Evolutionary conservation across 176 grass and related monocot species (phyloP), one percentile per base, ranked within the genome.

Genomic region (Raddia distichophylla): DNA sequence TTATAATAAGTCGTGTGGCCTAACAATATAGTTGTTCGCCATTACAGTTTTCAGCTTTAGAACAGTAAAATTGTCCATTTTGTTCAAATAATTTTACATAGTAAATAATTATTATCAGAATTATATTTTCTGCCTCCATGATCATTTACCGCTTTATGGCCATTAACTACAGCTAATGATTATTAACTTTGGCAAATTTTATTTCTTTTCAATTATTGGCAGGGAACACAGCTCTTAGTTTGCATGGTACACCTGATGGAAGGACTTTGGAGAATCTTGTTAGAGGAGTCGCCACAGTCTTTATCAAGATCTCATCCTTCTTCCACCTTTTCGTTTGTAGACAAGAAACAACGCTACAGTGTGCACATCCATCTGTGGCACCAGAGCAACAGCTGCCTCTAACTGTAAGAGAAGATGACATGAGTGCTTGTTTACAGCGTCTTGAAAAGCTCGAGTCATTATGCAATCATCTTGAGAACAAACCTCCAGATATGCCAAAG

Each of bases 401-500:
- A 78, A 22, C 40, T 54, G 53, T 32, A 14, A 67, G 20, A 52
- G 86, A 93, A 80, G 77, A 89, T 50, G 48, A 85, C 43, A 86
- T 88, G 10, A 48, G 61, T 63, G 74, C 81, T 57, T 93, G 82
- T 73, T 84, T 91, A 64, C 74, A 93, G 40, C 88, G 94, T 7
- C 78, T 97, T 62, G 80, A 90, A 49, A 89, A 83, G 66, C 89
- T 97, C 1, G 94, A 97, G 60, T 80, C 69, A 44, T 9, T 89
- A 52, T 89, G 84, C 77, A 71, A 84, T 78, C 84, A 91, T 80
- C 89, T 97, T 7, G 74, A 69, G 69, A 88, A 76, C 53, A 97
- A 93, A 77, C 89, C 86, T 34, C 86, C 87, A 43, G 86, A 89
- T 49, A 94, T 94, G 75, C 89, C 89, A 20, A 74, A 76, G 44